phyloP scores from a whole-genome alignment of 169 alveolate species.

The Plasmodium cynomolgi region DNA sequence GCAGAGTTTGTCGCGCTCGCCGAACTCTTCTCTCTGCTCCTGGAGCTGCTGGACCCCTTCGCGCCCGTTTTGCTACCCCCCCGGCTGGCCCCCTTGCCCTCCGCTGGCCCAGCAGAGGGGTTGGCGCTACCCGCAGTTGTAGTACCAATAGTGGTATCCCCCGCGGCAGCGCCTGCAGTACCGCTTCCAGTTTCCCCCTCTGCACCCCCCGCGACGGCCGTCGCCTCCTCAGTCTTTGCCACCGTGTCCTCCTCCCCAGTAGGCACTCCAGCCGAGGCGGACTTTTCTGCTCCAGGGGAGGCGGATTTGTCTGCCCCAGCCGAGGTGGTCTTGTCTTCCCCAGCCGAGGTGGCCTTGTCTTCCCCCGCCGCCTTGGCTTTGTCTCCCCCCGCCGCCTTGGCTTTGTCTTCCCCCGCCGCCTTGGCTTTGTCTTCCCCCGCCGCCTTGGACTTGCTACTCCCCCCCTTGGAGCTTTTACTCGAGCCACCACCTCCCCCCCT shows the following conservation, averaged over 20 bases:
- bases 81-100: neutral
- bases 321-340: no score
- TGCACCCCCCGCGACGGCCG: neutral
- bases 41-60: neutral
- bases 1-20: neutral
- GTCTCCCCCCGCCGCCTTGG: neutral
- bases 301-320: neutral
- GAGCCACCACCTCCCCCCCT: slow-evolving; percentile 46
- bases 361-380: neutral
- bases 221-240: neutral
- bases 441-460: neutral
- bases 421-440: neutral
- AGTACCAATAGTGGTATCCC: neutral
- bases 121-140: neutral
- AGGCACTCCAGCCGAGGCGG: neutral
- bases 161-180: neutral
- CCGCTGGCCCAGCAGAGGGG: neutral
- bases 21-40: neutral
- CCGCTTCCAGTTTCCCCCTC: neutral
- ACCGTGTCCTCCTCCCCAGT: neutral
- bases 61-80: neutral
- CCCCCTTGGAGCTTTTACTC: slow-evolving; percentile 32
- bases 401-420: neutral
- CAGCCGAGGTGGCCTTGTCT: no score
- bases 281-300: neutral